Percentiles rank a stretch among this genome's conserved stretches.
phyloP scores from a whole-genome alignment of 192 early-diverging fungal species.

The Coemansia sp. region DNA sequence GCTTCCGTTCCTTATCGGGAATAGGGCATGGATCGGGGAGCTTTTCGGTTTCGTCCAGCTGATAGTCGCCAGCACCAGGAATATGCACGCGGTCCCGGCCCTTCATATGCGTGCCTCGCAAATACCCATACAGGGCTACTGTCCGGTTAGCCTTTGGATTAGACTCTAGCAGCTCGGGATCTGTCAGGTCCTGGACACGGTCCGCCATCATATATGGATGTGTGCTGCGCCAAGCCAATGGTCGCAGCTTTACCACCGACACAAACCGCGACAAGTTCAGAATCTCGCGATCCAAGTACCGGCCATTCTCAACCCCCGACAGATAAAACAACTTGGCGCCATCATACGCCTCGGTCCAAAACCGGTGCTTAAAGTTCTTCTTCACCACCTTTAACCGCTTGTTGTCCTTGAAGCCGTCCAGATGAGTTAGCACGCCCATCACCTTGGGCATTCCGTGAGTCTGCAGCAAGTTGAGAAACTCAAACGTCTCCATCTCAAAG shows the following conservation, averaged over 20 bases:
- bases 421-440: constrained; percentile 96
- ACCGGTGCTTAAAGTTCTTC: constrained; percentile 94
- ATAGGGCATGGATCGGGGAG: constrained; percentile 95
- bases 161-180: constrained; percentile 75
- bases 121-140: constrained; percentile 91
- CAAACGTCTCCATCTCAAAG: constrained; percentile 99
- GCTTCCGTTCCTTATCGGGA: constrained; percentile 87
- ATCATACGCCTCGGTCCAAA: constrained; percentile 99
- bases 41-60: constrained; percentile 69
- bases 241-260: constrained; percentile 98
- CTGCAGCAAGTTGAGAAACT: constrained; percentile 97
- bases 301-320: constrained; percentile 92
- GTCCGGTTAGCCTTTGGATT: constrained; percentile 89
- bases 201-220: constrained; percentile 98
- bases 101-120: constrained; percentile 94
- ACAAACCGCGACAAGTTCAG: constrained; percentile 95
- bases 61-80: constrained; percentile 90
- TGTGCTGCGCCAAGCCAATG: constrained; percentile 92
- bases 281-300: constrained; percentile 91
- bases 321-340: constrained; percentile 98
- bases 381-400: constrained; percentile 86
- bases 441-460: constrained; percentile 96
- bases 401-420: constrained; percentile 94
- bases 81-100: constrained; percentile 85
- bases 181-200: constrained; percentile 94